phyloP scores from a whole-genome alignment of 2,329 filamentous ascomycete genomes.

The Penicillium capsulatum region DNA sequence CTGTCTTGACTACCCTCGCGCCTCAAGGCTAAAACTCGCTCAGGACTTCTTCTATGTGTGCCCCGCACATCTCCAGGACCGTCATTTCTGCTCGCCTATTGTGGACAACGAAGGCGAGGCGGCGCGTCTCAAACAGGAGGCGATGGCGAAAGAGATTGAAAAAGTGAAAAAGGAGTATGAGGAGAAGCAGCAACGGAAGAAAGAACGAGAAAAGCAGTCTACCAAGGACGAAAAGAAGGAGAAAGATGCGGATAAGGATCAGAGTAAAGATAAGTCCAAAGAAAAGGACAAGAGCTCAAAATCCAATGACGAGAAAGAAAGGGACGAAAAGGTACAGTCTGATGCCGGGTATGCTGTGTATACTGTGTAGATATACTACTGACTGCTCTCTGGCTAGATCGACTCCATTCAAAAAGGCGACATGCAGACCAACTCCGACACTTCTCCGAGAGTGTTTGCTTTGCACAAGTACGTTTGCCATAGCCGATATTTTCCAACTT shows the following conservation, averaged over 20 bases:
- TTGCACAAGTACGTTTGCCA: constrained; percentile 63
- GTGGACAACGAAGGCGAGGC: constrained; percentile 43
- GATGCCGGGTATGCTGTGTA: neutral
- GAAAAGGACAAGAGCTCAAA: constrained; percentile 35
- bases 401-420: constrained; percentile 47
- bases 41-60: constrained; percentile 93
- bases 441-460: constrained; percentile 75
- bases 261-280: constrained; percentile 40
- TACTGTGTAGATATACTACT: constrained; percentile 4
- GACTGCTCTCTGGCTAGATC: constrained; percentile 19
- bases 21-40: constrained; percentile 2
- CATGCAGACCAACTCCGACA: constrained; percentile 47
- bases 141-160: constrained; percentile 45
- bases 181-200: constrained; percentile 69
- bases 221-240: constrained; percentile 50
- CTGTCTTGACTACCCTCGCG: neutral
- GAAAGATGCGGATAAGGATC: constrained; percentile 29
- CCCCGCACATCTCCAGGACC: constrained; percentile 73
- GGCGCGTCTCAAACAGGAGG: constrained; percentile 42
- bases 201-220: constrained; percentile 52
- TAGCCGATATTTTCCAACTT: neutral
- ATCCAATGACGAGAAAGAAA: constrained; percentile 42
- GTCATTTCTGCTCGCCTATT: constrained; percentile 66
- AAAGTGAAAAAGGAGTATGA: constrained; percentile 57
- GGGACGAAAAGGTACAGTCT: constrained; percentile 51